These are phyloP conservation scores for Colletotrichum trifolii DNA, from an alignment of 2,329 filamentous ascomycete species.

Conservation along the genomic window DNA sequence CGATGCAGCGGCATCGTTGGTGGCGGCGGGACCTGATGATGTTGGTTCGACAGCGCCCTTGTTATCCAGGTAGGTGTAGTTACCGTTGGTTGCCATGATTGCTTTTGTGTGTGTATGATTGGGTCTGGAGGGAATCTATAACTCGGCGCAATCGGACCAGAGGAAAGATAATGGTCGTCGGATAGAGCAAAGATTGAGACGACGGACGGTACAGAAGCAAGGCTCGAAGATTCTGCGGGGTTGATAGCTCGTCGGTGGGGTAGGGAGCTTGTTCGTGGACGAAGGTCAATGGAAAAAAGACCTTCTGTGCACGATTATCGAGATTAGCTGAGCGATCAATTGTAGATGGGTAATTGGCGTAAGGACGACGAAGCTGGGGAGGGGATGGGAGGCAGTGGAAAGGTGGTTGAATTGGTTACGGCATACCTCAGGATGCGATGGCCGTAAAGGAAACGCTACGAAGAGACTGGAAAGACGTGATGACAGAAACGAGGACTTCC, in stretches of 20 bases:
- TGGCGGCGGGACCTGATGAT: conserved; percentile 48
- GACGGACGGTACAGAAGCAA: conserved; percentile 14
- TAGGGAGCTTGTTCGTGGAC: conserved; percentile 9
- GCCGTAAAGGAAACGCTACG: conserved; percentile 25
- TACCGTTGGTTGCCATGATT: conserved; percentile 70
- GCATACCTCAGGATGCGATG: conserved; percentile 28
- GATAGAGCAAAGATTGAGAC: background rate
- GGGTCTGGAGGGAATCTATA: conserved; percentile 17
- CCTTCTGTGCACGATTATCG: conserved; percentile 1
- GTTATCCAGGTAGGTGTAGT: conserved; percentile 57
- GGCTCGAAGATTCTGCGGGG: conserved; percentile 33
- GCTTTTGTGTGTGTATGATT: conserved; percentile 10
- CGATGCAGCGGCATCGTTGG: conserved; percentile 46
- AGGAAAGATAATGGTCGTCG: conserved; percentile 16
- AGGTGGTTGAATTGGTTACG: background rate
- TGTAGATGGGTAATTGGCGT: conserved; percentile 28
- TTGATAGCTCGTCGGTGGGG: conserved; percentile 23
- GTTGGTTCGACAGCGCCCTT: conserved; percentile 52
- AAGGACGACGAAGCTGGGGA: conserved; percentile 7
- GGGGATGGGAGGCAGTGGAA: background rate
- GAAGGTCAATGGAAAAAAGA: conserved; percentile 6
- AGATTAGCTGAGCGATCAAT: background rate
- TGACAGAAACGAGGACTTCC: conserved; percentile 22
- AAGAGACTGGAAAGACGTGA: conserved; percentile 30
- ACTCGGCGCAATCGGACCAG: conserved; percentile 29